Conservation (phyloP, 768 basidiomycete species). For the Suillus clintonianus region DNA sequence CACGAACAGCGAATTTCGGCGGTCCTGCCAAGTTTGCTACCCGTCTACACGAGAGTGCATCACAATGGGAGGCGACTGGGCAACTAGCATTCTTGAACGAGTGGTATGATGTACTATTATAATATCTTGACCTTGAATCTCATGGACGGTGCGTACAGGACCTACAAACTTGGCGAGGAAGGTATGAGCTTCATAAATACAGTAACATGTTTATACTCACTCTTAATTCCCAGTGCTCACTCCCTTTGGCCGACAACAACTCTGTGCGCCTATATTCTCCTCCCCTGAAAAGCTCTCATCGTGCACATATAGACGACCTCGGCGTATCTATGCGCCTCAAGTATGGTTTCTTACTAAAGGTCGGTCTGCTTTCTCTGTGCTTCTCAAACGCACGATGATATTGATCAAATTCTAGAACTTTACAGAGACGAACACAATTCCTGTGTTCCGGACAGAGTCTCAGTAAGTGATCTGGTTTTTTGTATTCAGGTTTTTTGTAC, state of each 20-base stretch:
- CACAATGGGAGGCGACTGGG: slow-evolving; percentile 65
- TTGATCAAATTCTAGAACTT: slow-evolving; percentile 49
- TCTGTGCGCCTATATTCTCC: slow-evolving; percentile 51
- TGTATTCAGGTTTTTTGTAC: slow-evolving; percentile 3
- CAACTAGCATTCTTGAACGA: slow-evolving; percentile 75
- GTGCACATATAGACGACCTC: slow-evolving; percentile 49
- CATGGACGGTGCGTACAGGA: slow-evolving; percentile 46
- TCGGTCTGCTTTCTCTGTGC: slow-evolving; percentile 13
- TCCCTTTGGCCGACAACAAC: slow-evolving; percentile 87
- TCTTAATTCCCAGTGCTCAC: slow-evolving; percentile 60
- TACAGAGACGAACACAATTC: slow-evolving; percentile 57
- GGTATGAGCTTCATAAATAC: slow-evolving; percentile 35
- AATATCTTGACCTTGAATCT: background rate
- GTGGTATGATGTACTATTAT: slow-evolving; percentile 52
- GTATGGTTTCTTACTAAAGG: slow-evolving; percentile 77
- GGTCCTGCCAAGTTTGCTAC: slow-evolving; percentile 58
- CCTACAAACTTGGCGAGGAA: slow-evolving; percentile 89
- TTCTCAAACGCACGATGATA: background rate
- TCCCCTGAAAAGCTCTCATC: background rate
- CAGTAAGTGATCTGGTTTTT: slow-evolving; percentile 44
- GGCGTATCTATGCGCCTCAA: slow-evolving; percentile 73
- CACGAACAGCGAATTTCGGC: slow-evolving; percentile 56
- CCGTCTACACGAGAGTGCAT: slow-evolving; percentile 56
- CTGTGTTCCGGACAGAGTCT: slow-evolving; percentile 79
- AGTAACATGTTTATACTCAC: background rate